These are phyloP conservation scores for Aspergillus bridgeri DNA, from an alignment of 495 filamentous ascomycete species.

Conservation along the genomic window DNA sequence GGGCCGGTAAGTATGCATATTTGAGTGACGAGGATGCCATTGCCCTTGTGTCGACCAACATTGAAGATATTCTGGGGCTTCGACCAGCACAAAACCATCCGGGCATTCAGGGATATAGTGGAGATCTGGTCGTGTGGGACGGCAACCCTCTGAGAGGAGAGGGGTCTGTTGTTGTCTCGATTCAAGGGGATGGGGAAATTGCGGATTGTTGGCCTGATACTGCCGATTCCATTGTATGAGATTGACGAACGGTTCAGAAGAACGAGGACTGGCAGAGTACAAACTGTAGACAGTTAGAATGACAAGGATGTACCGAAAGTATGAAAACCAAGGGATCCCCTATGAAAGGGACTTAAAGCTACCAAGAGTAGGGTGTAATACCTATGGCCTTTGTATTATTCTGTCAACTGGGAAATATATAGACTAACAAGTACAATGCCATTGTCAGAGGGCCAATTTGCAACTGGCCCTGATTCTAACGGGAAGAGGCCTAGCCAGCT, in stretches of 20 bases:
- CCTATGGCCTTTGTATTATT: too few species aligned
- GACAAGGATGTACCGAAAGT: too few species aligned
- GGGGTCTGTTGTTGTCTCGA: background rate
- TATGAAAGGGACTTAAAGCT: too few species aligned
- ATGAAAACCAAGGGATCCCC: too few species aligned
- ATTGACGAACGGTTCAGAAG: too few species aligned
- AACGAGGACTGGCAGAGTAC: too few species aligned
- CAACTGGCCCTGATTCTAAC: background rate
- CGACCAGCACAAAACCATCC: background rate
- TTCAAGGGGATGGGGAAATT: background rate
- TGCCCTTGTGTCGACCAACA: conserved; percentile 7
- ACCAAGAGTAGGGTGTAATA: too few species aligned
- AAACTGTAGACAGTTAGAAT: too few species aligned
- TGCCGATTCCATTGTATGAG: background rate
- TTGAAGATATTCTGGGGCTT: conserved; percentile 2
- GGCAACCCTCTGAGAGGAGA: conserved; percentile 5
- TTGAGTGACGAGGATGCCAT: conserved; percentile 1
- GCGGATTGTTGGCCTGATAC: background rate
- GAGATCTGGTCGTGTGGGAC: conserved; percentile 7
- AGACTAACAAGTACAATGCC: background rate
- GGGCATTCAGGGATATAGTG: background rate
- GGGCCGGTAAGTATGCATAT: conserved; percentile 8
- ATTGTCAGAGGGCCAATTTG: background rate
- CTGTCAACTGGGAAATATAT: too few species aligned
- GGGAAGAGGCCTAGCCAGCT: background rate